Percentiles rank a stretch among this genome's conserved stretches.
Evolutionary conservation across 2,329 filamentous ascomycete genomes (phyloP).

Genomic region (Trichoderma breve): DNA sequence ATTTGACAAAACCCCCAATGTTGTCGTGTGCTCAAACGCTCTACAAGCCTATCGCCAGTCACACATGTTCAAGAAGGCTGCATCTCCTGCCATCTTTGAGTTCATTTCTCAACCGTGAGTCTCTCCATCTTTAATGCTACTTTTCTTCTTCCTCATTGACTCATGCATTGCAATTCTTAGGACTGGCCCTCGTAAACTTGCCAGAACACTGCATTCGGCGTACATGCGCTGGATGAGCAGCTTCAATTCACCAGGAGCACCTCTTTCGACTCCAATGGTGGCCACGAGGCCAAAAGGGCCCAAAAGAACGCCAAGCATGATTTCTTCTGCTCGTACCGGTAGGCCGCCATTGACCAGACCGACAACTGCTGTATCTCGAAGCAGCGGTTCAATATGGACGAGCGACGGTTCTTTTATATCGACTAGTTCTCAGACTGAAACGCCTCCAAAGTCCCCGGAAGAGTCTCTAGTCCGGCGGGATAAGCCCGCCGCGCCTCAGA

Average conservation of each 20-base stretch:
- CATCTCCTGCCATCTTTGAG: slow-evolving; percentile 31
- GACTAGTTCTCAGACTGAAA: not conserved
- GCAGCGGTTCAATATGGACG: not conserved
- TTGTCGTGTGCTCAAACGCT: slow-evolving; percentile 35
- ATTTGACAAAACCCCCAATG: slow-evolving; percentile 25
- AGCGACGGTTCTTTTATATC: not conserved
- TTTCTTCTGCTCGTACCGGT: not conserved
- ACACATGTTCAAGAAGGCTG: slow-evolving; percentile 24
- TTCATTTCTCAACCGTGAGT: slow-evolving; percentile 40
- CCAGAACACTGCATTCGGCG: slow-evolving; percentile 29
- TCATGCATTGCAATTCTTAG: slow-evolving; percentile 22
- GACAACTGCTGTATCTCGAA: not conserved
- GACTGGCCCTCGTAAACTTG: slow-evolving; percentile 38
- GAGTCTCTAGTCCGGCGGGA: not conserved
- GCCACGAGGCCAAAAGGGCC: slow-evolving; percentile 13
- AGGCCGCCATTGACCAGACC: slow-evolving; percentile 2
- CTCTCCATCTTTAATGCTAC: not conserved
- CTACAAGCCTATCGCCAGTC: slow-evolving; percentile 29
- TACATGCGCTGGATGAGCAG: slow-evolving; percentile 27
- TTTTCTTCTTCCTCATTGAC: not conserved
- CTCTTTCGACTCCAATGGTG: not conserved
- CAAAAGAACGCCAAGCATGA: slow-evolving; percentile 1
- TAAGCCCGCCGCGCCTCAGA: slow-evolving; percentile 19
- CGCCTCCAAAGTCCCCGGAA: not conserved
- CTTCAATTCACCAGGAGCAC: slow-evolving; percentile 7